Evolutionary conservation across 1,284 basidiomycete genomes (phyloP).

Genomic region (Tilletia setariae): DNA sequence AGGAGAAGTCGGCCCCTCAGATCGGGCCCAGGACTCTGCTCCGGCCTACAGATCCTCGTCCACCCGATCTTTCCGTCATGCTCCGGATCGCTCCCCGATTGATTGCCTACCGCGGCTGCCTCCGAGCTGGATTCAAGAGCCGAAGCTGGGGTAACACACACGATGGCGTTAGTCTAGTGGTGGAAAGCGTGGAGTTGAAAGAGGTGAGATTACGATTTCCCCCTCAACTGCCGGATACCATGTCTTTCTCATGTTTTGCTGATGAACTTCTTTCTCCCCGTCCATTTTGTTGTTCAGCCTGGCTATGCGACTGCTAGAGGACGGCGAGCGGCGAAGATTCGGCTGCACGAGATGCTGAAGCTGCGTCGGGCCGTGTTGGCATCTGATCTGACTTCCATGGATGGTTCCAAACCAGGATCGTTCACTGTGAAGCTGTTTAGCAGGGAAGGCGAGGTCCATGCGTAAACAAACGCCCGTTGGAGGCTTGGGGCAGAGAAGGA

Average conservation of each 20-base stretch:
- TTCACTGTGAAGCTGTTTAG: no score
- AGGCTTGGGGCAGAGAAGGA: no score
- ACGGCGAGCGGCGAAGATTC: slow-evolving; percentile 30
- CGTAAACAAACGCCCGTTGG: no score
- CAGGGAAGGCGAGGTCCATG: no score
- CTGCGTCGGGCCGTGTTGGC: slow-evolving; percentile 21
- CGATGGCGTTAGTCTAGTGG: slow-evolving; percentile 60
- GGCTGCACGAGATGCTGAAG: slow-evolving; percentile 33
- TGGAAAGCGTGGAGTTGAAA: slow-evolving; percentile 58
- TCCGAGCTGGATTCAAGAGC: slow-evolving; percentile 58
- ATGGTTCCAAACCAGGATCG: no score
- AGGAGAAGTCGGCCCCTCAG: no score
- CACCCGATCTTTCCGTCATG: slow-evolving; percentile 57
- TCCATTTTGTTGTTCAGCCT: slow-evolving; percentile 21
- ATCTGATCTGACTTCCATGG: neutral
- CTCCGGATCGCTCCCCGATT: slow-evolving; percentile 60
- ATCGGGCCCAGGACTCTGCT: neutral
- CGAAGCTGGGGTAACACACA: slow-evolving; percentile 63
- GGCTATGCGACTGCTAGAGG: slow-evolving; percentile 38
- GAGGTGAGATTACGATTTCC: slow-evolving; percentile 48
- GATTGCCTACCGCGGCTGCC: slow-evolving; percentile 59
- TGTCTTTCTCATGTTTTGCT: neutral
- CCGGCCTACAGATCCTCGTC: neutral
- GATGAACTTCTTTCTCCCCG: neutral
- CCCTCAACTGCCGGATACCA: neutral